Conservation (phyloP, 139 green algal species). For the Chlamydomonas sp. region DNA sequence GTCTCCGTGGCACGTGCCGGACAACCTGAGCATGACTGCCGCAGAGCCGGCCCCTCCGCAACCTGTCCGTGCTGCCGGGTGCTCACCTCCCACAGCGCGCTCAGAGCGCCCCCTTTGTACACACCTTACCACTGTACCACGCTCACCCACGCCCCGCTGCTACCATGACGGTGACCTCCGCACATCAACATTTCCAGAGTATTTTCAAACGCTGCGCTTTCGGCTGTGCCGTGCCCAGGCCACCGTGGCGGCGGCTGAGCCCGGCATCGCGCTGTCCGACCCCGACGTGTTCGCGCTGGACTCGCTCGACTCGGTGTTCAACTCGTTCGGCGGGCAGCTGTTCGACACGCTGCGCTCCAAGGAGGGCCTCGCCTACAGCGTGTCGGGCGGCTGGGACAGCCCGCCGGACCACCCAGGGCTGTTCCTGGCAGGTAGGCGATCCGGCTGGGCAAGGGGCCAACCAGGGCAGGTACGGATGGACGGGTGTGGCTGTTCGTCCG, state of each 20-base stretch:
- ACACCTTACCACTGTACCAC: too few species aligned
- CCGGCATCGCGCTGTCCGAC: conserved; percentile 70
- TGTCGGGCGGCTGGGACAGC: conserved; percentile 72
- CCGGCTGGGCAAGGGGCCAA: not conserved
- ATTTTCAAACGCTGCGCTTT: too few species aligned
- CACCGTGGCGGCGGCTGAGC: conserved; percentile 67
- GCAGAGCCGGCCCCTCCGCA: too few species aligned
- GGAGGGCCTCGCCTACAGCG: conserved; percentile 83
- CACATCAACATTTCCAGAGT: too few species aligned
- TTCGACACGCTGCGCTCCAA: conserved; percentile 80
- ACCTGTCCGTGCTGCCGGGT: too few species aligned
- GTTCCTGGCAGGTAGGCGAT: conserved; percentile 70
- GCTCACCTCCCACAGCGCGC: too few species aligned
- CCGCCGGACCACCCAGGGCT: conserved; percentile 78
- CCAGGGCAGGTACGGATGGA: not conserved
- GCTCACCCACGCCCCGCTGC: too few species aligned
- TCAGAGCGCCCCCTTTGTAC: too few species aligned
- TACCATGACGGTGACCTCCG: too few species aligned
- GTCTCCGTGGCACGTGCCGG: too few species aligned
- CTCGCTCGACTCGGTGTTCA: conserved; percentile 73
- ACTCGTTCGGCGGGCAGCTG: conserved; percentile 82
- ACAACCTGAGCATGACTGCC: too few species aligned
- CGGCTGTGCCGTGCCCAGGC: conserved; percentile 43
- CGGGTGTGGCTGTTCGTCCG: not conserved
- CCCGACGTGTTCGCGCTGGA: conserved; percentile 72